Percentiles rank a stretch among this genome's conserved stretches.
Evolutionary conservation across 202 grass and related monocot species (phyloP).

Genomic region (Elaeis oleifera): DNA sequence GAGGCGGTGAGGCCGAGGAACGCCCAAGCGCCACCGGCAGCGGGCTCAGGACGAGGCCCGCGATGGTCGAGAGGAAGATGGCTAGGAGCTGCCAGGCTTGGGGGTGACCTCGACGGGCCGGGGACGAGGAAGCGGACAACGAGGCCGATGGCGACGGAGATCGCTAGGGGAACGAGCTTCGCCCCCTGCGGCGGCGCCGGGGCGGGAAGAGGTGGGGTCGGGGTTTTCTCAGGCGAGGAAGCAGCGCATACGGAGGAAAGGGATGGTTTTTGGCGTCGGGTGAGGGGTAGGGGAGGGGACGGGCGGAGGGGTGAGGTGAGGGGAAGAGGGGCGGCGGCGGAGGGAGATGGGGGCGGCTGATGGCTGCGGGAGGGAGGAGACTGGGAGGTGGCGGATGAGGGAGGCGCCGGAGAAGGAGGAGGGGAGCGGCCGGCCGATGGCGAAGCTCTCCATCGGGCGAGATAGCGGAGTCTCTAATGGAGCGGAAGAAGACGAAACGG

Average conservation of each 20-base stretch:
- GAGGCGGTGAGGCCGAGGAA: conserved; percentile 78
- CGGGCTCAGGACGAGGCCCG: conserved; percentile 77
- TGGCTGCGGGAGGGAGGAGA: conserved; percentile 9
- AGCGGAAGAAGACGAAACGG: too few species aligned
- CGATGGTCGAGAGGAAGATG: conserved; percentile 83
- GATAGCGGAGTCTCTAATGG: background rate
- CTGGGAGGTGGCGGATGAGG: background rate
- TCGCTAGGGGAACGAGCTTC: conserved; percentile 49
- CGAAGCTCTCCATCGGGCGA: conserved; percentile 15
- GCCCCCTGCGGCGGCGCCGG: too few species aligned
- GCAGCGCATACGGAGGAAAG: too few species aligned
- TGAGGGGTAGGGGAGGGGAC: conserved; percentile 22
- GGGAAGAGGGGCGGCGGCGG: background rate
- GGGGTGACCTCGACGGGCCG: conserved; percentile 46
- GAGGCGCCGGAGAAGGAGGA: background rate
- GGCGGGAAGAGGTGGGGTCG: background rate
- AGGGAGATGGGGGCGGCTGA: background rate
- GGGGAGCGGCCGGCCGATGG: background rate
- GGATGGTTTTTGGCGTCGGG: background rate
- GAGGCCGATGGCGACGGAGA: conserved; percentile 66
- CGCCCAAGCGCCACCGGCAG: conserved; percentile 85
- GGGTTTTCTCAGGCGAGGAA: too few species aligned
- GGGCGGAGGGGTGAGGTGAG: conserved; percentile 15
- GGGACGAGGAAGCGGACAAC: conserved; percentile 66
- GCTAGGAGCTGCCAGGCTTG: conserved; percentile 95